These are phyloP conservation scores for Curvularia sp. DNA, from an alignment of 2,329 filamentous ascomycete species.

Conservation along the genomic window DNA sequence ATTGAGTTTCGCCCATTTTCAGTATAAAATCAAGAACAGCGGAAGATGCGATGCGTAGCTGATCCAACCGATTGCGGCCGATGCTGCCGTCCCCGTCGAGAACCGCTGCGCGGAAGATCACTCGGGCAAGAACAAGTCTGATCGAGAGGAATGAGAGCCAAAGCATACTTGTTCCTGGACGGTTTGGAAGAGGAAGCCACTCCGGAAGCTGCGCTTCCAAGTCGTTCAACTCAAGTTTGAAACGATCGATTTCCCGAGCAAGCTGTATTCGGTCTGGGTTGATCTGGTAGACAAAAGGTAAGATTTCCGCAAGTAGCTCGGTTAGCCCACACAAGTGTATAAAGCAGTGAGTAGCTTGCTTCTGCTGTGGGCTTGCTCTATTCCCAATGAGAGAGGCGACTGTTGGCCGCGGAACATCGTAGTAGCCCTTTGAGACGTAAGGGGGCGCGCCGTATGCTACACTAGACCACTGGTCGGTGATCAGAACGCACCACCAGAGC, in stretches of 20 bases:
- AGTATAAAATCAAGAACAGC: conserved; percentile 60
- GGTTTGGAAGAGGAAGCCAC: conserved; percentile 41
- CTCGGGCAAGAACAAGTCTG: conserved; percentile 49
- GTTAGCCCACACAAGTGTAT: conserved; percentile 61
- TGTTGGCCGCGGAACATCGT: conserved; percentile 63
- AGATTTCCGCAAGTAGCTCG: conserved; percentile 51
- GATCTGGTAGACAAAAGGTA: conserved; percentile 51
- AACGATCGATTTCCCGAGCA: conserved; percentile 38
- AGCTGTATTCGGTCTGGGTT: conserved; percentile 39
- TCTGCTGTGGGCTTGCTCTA: conserved; percentile 50
- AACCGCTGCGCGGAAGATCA: conserved; percentile 45
- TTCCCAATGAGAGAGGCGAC: conserved; percentile 51
- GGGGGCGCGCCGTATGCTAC: conserved; percentile 64
- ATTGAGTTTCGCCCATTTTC: conserved; percentile 56
- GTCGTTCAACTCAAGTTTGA: conserved; percentile 45
- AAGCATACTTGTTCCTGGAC: conserved; percentile 48
- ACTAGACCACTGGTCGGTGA: conserved; percentile 65
- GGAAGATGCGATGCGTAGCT: conserved; percentile 59
- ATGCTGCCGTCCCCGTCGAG: conserved; percentile 34
- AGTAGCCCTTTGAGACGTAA: conserved; percentile 61
- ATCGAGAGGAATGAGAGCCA: conserved; percentile 53
- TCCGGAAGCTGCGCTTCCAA: conserved; percentile 47
- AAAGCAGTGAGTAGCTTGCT: conserved; percentile 59
- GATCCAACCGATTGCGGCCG: conserved; percentile 49
- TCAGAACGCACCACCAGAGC: conserved; percentile 65